These are phyloP conservation scores for Penicillium paradoxum DNA, from an alignment of 495 filamentous ascomycete genomes.

Conservation along the genomic window DNA sequence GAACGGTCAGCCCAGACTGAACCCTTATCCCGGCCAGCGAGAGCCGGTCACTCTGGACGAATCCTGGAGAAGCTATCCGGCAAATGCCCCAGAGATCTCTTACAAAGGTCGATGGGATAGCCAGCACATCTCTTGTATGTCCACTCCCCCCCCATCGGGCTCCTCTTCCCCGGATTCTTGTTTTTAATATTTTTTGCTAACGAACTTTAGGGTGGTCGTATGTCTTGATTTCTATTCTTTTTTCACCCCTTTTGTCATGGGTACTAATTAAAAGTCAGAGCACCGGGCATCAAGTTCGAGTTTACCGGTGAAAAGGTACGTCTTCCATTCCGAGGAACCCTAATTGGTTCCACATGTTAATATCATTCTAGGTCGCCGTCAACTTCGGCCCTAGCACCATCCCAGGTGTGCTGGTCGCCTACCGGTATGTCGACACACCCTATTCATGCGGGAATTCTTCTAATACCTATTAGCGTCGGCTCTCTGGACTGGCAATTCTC, in stretches of 20 bases:
- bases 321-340: background rate
- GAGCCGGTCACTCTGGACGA: constrained; percentile 21
- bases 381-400: constrained; percentile 57
- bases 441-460: no score
- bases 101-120: constrained; percentile 70
- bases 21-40: constrained; percentile 34
- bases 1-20: constrained; percentile 52
- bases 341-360: background rate
- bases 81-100: constrained; percentile 55
- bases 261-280: constrained; percentile 26
- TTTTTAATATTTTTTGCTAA: constrained; percentile 9
- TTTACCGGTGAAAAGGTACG: constrained; percentile 57
- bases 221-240: constrained; percentile 11
- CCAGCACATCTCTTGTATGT: constrained; percentile 61
- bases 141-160: constrained; percentile 13
- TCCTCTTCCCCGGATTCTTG: background rate
- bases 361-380: constrained; percentile 41
- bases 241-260: background rate
- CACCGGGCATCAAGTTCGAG: constrained; percentile 58
- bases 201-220: constrained; percentile 37
- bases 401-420: constrained; percentile 54
- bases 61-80: constrained; percentile 48
- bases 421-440: constrained; percentile 30
- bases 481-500: constrained; percentile 64
- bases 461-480: constrained; percentile 37